Base-by-base conservation (phyloP, 2,329 filamentous ascomycete genomes). In the Nemania serpens region DNA sequence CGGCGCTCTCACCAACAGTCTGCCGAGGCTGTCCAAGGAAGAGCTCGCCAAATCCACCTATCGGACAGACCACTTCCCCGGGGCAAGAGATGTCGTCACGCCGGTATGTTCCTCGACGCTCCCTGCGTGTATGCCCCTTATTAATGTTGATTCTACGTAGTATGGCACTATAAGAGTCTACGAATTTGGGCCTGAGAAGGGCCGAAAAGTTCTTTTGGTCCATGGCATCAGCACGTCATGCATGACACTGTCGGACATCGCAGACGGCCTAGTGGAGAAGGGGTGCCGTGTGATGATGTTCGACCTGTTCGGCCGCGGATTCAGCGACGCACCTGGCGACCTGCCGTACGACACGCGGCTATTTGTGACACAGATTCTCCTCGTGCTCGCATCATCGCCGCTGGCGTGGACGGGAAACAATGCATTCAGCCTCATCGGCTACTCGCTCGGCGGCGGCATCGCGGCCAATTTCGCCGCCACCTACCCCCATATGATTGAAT, bases 171-270 rank as follows among this genome's bases (percentile, higher is more conserved):
- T 93, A 56, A 81, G 90, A 39, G 88, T 91, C 20, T 95, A 95
- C 72, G 92, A 96, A 78, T 96, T 89, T 77, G 92, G 92, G 1
- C 89, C 91, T 1, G 82, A 87, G 52, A 75, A 84, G 55, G 92
- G 92, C 7, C 82, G 84, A 47, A 93, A 90, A 69, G 87, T 95
- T 4, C 75, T 96, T 15, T 81, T 96, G 36, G 81, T 96, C 9
- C 92, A 96, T 73, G 92, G 92, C 46, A 94, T 96, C 72, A 91
- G 88, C 62, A 96, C 91, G 0, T 89, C 91, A 0, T 92, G 89
- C 73, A 84, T 93, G 68, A 88, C 90, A 1, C 79, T 95, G 15
- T 82, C 83, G 25, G 83, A 82, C 46, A 75, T 96, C 36, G 90
- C 91, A 29, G 80, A 87, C 68, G 82, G 81, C 18, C 81, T 96